These are phyloP conservation scores for Austropuccinia psidii DNA, from an alignment of 1,284 basidiomycete genomes.

Conservation along the genomic window DNA sequence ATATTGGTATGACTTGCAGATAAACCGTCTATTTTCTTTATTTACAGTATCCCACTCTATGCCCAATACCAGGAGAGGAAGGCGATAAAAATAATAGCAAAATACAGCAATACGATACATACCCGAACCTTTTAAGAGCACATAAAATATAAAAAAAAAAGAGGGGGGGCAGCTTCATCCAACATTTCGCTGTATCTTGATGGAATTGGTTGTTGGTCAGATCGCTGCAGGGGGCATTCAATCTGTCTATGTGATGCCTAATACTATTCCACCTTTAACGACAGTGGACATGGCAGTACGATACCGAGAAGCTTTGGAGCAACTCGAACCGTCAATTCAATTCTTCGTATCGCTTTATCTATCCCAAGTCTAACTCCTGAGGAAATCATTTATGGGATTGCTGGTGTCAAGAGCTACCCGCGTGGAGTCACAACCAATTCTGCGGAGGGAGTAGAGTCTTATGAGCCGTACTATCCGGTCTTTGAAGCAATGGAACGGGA, in stretches of 20 bases:
- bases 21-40: too few relatives aligned
- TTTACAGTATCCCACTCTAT: too few relatives aligned
- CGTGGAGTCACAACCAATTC: conserved; percentile 97
- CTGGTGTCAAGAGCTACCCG: conserved; percentile 52
- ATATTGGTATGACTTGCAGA: too few relatives aligned
- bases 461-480: conserved; percentile 86
- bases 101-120: too few relatives aligned
- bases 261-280: conserved; percentile 85
- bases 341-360: conserved; percentile 97
- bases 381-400: conserved; percentile 78
- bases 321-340: conserved; percentile 68
- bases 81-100: too few relatives aligned
- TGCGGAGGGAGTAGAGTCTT: conserved; percentile 91
- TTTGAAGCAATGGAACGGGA: conserved; percentile 92
- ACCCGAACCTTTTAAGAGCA: too few relatives aligned
- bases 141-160: too few relatives aligned
- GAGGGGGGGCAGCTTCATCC: too few relatives aligned
- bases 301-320: conserved; percentile 69
- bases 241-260: conserved; percentile 98
- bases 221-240: conserved; percentile 79
- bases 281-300: conserved; percentile 70
- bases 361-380: conserved; percentile 80
- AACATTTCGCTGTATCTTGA: too few relatives aligned
- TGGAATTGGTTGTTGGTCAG: conserved; percentile 76
- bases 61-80: too few relatives aligned